A percentile compares a stretch with the other conserved stretches of the same genome.
phyloP scores from a whole-genome alignment of 2,329 filamentous ascomycete species.

The Fusarium bulbicola region DNA sequence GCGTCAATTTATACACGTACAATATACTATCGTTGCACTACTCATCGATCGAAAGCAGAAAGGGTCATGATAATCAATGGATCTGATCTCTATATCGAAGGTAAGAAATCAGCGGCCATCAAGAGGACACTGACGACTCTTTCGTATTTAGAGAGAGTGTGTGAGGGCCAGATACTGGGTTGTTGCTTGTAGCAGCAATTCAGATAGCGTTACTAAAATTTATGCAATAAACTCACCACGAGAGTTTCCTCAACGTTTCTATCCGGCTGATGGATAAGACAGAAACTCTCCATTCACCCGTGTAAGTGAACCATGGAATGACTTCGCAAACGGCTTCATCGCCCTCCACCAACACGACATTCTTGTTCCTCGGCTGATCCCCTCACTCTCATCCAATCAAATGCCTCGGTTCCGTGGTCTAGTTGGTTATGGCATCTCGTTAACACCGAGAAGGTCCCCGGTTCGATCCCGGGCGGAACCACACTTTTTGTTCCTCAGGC shows the following conservation, averaged over 20 bases:
- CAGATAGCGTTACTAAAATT: fast-evolving
- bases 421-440: constrained; percentile 25
- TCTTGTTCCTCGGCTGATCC: not conserved
- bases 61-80: no score
- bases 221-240: not conserved
- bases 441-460: constrained; percentile 19
- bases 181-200: not conserved
- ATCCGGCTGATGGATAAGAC: not conserved
- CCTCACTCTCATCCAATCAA: not conserved
- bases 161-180: no score
- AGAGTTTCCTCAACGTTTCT: not conserved
- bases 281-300: not conserved
- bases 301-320: not conserved
- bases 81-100: no score
- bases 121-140: no score
- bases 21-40: no score
- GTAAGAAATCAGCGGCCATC: no score
- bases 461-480: constrained; percentile 19
- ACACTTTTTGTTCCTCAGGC: not conserved
- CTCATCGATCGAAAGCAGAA: no score
- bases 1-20: no score
- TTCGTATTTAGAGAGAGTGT: no score
- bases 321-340: not conserved
- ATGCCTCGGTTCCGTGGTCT: constrained; percentile 5
- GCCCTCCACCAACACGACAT: not conserved